Percentiles rank a stretch among this genome's conserved stretches.
Conservation (phyloP, 345 rosid species). For the Populus alba region DNA sequence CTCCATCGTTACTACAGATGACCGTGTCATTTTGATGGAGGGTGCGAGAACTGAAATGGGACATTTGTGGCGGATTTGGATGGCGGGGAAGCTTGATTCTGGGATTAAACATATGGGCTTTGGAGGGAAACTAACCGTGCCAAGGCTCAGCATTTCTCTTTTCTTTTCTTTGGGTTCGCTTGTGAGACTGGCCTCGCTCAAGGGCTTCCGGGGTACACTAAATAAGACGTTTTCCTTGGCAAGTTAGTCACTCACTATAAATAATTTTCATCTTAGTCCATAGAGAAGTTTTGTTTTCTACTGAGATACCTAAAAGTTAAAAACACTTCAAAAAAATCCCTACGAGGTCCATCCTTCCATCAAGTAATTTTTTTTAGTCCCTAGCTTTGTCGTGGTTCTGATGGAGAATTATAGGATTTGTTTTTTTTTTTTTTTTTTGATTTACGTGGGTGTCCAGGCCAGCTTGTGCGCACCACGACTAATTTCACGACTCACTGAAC, state of each 20-base stretch:
- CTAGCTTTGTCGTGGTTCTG: neutral
- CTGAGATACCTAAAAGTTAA: neutral
- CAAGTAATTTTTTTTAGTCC: too few species aligned
- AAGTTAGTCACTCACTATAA: neutral
- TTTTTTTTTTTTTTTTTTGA: too few species aligned
- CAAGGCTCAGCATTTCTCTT: constrained; percentile 49
- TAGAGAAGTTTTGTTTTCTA: too few species aligned
- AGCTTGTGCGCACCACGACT: too few species aligned
- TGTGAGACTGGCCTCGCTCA: neutral
- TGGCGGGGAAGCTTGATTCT: constrained; percentile 51
- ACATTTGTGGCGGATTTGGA: constrained; percentile 41
- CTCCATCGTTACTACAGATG: constrained; percentile 69
- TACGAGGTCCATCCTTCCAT: neutral
- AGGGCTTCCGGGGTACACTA: neutral
- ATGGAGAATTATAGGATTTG: too few species aligned
- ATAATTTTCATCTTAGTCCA: too few species aligned
- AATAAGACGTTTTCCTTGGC: constrained; percentile 1
- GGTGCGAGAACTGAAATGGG: constrained; percentile 18
- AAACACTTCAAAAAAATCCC: neutral
- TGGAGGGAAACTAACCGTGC: constrained; percentile 39
- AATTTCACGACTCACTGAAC: too few species aligned
- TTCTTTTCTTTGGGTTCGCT: neutral
- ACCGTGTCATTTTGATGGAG: constrained; percentile 14
- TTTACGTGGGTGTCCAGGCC: too few species aligned
- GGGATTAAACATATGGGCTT: constrained; percentile 26